Base-by-base conservation (phyloP, 345 rosid genomes). In the Eucalyptus curtisii region DNA sequence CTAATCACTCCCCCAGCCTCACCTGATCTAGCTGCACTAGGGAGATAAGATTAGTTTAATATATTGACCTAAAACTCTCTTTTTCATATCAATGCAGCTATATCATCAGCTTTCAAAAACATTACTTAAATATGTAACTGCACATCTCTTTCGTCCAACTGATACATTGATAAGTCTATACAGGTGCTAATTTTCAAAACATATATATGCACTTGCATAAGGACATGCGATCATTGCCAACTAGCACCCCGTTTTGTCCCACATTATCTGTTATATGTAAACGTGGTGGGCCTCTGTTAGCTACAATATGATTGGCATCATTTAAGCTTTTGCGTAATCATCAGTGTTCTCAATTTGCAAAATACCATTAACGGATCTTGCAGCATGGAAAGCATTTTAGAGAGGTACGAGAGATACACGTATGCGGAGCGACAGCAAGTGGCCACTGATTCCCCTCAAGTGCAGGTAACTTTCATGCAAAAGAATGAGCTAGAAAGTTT, bases 361-460 rank as follows among this genome's bases (percentile, higher is more conserved):
- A 76, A 76, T 20, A 20, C 47, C 30, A 40, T 76, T 40, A 22
- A 68, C 11, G 45, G 37, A n/a, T 37, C 76, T 88, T 85, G 87
- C 93, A 97, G 99, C 91, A 94, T 96, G 95, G 99, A 96, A 89
- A 92, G 89, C 40, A 95, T 95, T 90, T 89, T 97, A 31, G 96
- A 95, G 89, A 95, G 95, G 86, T 96, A 97, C 42, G 97, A 97
- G 91, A 94, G 93, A 87, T 61, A 88, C 59, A 89, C 92, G 10
- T 90, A 86, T 89, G 90, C 92, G 37, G 95, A 94, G 59, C 91
- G 90, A 79, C 93, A 93, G 16, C 85, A 88, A 82, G 86, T 87
- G 19, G 86, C 94, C 76, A 86, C 89, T 86, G 90, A 52, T 86
- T 81, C 90, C 76, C 91, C 89, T 94, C 96, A 96, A 90, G 86